Base-by-base conservation (phyloP, 169 alveolate genomes). In the Cryptosporidium sp. region DNA sequence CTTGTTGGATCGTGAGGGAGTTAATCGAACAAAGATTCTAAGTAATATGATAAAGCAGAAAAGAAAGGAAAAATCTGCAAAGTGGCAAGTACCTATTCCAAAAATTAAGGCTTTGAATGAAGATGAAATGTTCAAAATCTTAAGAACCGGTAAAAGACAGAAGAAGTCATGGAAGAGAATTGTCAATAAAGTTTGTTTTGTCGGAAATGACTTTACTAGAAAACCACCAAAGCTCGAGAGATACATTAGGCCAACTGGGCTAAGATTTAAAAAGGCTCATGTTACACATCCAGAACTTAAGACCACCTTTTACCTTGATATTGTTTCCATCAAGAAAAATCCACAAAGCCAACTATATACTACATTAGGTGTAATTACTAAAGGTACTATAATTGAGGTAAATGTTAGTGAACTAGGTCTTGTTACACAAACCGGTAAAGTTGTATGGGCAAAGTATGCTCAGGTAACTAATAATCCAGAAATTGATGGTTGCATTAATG, bases 401-500 rank as follows among this genome's bases (percentile, higher is more conserved):
- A 97, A 98, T 94, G 99, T 98, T 37, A 95, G 99, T 89, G 99
- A 98, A 87, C 91, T 98, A 91, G 99, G 99, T 4, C 95, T 98
- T 6, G 99, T 98, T 53, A 98, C 99, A 33, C 98, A 97, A 86
- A 97, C 99, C 21, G 99, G 99, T 69, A 98, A 98, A 91, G 99
- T 98, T 26, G 98, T 98, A 35, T 98, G 99, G 99, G 99, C 99
- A 69, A 97, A 97, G 92, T 98, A 98, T 91, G 99, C 99, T 1
- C 98, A 98, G 92, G 99, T 98, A 42, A 98, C 99, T 8, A 98
- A 98, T 94, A 98, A 98, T 92, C 99, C 99, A 21, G 99, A 98
- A 93, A 94, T 96, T 60, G 99, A 98, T 93, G 99, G 99, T 26
- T 98, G 99, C 93, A 98, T 98, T 91, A 98, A 98, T 92, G 99